Evolutionary conservation across 2,329 filamentous ascomycete genomes (phyloP), one percentile per base, ranked within the genome.

Genomic region (Penicillium corylophilum): DNA sequence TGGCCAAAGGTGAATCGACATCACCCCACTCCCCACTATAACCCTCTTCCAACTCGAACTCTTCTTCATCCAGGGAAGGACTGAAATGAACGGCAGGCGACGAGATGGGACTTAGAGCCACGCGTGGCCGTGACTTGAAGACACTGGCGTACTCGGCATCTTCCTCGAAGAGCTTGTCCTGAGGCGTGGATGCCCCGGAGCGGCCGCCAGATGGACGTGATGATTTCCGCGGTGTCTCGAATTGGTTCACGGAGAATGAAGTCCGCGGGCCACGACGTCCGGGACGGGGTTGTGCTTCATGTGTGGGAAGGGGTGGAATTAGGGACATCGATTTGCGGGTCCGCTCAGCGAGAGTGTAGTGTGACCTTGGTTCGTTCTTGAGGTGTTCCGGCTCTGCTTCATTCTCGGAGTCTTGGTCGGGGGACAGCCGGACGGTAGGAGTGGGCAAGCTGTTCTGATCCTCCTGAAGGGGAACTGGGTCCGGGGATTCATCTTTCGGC

Each of bases 51-150:
- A 64, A 31, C 4, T 59, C 61, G 41, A 57, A 59, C 10, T 58
- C 55, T 2, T 63, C 61, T 22, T 55, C 57, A 26, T 60, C 55
- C 13, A 66, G 55, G 28, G 66, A 53, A 1, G 63, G 61, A 31
- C 62, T 64, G 15, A 70, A 54, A 63, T 73, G 69, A n/a, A 73
- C 70, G 33, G 66, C 66, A 5, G 73, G 72, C 0, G 73, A 73
- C 12, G 67, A 60, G 22, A 84, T 68, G 1, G 91, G 90, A 68
- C 90, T 95, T 10, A 83, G 82, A 57, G 86, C 86, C 59, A 96
- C 84, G 70, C 85, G 88, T 0, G 92, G 92, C 58, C 92, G 75
- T 57, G 89, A 92, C 72, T 86, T 89, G 69, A 96, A 96, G 1
- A 96, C 86, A 23, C 86, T 87, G 53, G 88, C 87, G 69, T 90